Evolutionary conservation across 345 rosid genomes (phyloP).

Genomic region (Gossypium bickii): DNA sequence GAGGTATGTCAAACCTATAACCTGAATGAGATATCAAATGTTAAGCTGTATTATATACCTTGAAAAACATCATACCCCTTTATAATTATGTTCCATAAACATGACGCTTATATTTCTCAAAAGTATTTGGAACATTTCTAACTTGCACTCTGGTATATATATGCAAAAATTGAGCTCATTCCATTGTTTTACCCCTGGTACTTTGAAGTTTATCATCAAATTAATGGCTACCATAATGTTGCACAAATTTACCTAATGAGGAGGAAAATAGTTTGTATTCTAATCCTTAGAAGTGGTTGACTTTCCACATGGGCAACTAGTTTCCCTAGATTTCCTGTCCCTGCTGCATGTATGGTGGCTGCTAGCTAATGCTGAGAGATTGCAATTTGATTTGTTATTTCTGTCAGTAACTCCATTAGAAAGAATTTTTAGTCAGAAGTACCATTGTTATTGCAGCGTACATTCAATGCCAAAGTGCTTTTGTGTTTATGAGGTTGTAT

Average conservation of each 20-base stretch:
- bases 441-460: background rate
- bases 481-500: conserved; percentile 3
- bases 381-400: background rate
- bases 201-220: background rate
- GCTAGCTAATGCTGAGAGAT: background rate
- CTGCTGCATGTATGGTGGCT: background rate
- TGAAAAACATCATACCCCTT: background rate
- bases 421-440: background rate
- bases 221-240: background rate
- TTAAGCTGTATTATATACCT: background rate
- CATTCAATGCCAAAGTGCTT: background rate
- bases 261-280: background rate
- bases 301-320: background rate
- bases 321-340: background rate
- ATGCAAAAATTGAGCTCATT: background rate
- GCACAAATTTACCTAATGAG: background rate
- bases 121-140: background rate
- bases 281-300: background rate
- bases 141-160: background rate
- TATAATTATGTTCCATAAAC: background rate
- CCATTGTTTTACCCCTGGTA: background rate
- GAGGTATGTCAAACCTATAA: conserved; percentile 43
- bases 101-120: background rate
- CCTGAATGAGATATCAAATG: background rate
- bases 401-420: background rate